Conservation (phyloP, 1,284 basidiomycete genomes). For the Rhodotorula sp. region DNA sequence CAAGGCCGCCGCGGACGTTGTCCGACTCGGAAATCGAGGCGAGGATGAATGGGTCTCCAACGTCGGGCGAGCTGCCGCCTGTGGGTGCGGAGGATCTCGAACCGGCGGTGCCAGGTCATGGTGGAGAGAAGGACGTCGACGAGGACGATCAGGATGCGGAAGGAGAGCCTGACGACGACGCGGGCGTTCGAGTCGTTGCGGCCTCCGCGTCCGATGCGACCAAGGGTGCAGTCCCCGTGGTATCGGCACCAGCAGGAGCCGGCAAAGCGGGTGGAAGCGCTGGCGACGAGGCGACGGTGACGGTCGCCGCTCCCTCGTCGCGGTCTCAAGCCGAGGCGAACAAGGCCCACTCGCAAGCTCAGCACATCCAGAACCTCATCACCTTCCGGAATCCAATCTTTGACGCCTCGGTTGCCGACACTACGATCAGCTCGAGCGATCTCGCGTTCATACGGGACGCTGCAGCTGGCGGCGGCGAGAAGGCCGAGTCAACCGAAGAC, state of each 20-base stretch:
- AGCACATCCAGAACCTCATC: slow-evolving; percentile 36
- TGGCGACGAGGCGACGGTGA: slow-evolving; percentile 13
- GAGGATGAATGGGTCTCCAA: neutral
- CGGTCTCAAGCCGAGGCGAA: slow-evolving; percentile 21
- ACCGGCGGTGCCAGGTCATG: neutral
- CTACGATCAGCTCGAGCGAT: slow-evolving; percentile 26
- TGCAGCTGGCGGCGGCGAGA: neutral
- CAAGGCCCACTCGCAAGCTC: slow-evolving; percentile 13
- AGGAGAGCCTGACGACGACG: slow-evolving; percentile 42
- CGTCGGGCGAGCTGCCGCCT: slow-evolving; percentile 23
- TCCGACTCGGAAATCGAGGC: slow-evolving; percentile 9
- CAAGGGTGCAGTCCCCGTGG: slow-evolving; percentile 23
- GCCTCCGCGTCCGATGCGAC: slow-evolving; percentile 36
- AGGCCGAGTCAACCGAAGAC: slow-evolving; percentile 5
- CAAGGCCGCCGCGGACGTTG: slow-evolving; percentile 28
- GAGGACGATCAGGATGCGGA: slow-evolving; percentile 16
- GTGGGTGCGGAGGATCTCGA: slow-evolving; percentile 30
- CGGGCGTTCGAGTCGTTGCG: slow-evolving; percentile 36
- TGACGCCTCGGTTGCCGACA: slow-evolving; percentile 29
- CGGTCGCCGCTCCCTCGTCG: neutral
- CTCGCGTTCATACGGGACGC: slow-evolving; percentile 19
- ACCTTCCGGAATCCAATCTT: slow-evolving; percentile 41
- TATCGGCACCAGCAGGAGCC: slow-evolving; percentile 10
- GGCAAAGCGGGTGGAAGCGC: slow-evolving; percentile 13
- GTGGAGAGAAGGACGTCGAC: slow-evolving; percentile 29